A percentile compares a stretch with the other conserved stretches of the same genome.
Conservation (phyloP, 495 filamentous ascomycete species). For the Halenospora varia region DNA sequence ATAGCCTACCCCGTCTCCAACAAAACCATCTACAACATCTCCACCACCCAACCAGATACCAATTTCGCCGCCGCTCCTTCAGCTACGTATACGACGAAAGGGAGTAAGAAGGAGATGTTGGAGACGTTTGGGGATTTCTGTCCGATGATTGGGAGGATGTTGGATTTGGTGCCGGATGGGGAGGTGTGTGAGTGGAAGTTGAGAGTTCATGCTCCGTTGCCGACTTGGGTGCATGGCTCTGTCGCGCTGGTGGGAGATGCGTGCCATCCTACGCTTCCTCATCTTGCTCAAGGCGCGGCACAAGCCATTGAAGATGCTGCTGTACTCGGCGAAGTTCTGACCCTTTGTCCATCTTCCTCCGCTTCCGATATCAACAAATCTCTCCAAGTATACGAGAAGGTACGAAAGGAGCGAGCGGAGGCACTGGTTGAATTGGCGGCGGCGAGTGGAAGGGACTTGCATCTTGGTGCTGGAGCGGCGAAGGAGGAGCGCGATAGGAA, state of each 20-base stretch:
- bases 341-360: conserved; percentile 45
- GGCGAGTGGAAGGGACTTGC: conserved; percentile 60
- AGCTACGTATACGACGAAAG: conserved; percentile 72
- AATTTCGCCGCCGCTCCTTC: conserved; percentile 70
- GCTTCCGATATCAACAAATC: conserved; percentile 58
- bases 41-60: conserved; percentile 67
- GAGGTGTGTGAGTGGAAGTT: conserved; percentile 82
- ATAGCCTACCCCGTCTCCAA: conserved; percentile 76
- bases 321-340: conserved; percentile 63
- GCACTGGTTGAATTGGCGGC: conserved; percentile 68
- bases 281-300: conserved; percentile 70
- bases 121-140: conserved; percentile 66
- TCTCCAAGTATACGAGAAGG: conserved; percentile 66
- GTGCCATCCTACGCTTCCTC: conserved; percentile 75
- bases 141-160: conserved; percentile 66
- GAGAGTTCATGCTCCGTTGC: conserved; percentile 62
- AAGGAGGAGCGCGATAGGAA: conserved; percentile 72
- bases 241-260: conserved; percentile 76
- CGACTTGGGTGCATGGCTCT: conserved; percentile 63
- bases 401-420: conserved; percentile 67
- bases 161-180: conserved; percentile 74
- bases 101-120: conserved; percentile 64
- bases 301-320: conserved; percentile 80
- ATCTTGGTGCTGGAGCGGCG: conserved; percentile 69
- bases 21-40: conserved; percentile 77